Conservation (phyloP, 192 early-diverging fungal genomes). For the Linnemannia schmuckeri region DNA sequence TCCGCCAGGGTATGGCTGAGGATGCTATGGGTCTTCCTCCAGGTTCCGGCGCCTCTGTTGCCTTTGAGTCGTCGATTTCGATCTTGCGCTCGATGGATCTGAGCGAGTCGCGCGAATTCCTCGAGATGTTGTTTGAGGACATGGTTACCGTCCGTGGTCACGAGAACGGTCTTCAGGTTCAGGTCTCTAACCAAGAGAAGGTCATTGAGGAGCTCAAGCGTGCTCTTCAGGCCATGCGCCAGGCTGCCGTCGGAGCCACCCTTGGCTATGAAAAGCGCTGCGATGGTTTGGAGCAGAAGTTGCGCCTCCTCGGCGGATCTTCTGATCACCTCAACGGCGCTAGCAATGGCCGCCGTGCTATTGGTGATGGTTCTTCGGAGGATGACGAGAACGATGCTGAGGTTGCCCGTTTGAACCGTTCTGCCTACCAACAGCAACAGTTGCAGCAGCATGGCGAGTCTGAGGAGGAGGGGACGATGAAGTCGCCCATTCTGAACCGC, state of each 20-base stretch:
- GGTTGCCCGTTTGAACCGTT: constrained; percentile 35
- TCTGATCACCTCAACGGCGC: constrained; percentile 13
- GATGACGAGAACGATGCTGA: constrained; percentile 56
- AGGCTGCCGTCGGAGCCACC: constrained; percentile 66
- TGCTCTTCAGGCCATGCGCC: constrained; percentile 70
- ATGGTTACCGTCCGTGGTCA: constrained; percentile 63
- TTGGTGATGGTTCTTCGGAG: constrained; percentile 41
- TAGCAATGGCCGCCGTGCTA: neutral
- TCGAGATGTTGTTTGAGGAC: constrained; percentile 70
- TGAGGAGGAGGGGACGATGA: neutral
- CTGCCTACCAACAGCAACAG: constrained; percentile 5
- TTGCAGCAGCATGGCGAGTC: neutral
- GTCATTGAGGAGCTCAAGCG: constrained; percentile 65
- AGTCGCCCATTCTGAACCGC: constrained; percentile 6
- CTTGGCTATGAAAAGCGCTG: constrained; percentile 62
- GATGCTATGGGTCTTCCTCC: constrained; percentile 54
- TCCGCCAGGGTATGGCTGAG: constrained; percentile 46
- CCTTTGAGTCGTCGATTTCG: constrained; percentile 62
- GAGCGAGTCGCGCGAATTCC: constrained; percentile 62
- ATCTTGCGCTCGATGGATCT: constrained; percentile 65
- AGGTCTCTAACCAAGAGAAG: constrained; percentile 64
- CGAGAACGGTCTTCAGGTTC: constrained; percentile 61
- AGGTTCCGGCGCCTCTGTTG: constrained; percentile 60
- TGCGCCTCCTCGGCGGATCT: constrained; percentile 37
- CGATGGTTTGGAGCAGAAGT: constrained; percentile 54